Base-by-base conservation (phyloP, 345 rosid species). In the Brassica carinata region DNA sequence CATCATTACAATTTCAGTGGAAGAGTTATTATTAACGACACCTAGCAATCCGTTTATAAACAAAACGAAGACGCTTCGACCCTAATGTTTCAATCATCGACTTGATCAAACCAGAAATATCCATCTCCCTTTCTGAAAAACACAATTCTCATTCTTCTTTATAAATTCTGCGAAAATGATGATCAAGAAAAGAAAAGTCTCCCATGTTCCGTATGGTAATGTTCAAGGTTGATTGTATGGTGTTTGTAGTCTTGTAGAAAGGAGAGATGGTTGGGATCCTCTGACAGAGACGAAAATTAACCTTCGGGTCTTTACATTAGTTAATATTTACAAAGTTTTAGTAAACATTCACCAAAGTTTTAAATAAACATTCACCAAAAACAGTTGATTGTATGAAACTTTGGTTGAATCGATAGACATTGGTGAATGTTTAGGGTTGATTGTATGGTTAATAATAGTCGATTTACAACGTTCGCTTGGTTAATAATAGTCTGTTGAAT, bases 51-150 rank as follows among this genome's bases (percentile, higher is more conserved):
- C 19, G 10, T 38, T 38, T 18, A 38, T 1, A 36, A 67, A 66
- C 15, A 67, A 7, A 29, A 10, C 69, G 4, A 15, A 38, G 17
- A 43, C 6, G 10, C 1, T 30, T 62, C 69, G 15, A 59, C 33
- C 8, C 10, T 30, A 5, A 15, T 58, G 61, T 70, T 36, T 6
- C 7, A 34, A 51, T 72, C 45, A 19, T 72, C 72, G 66, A 71
- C 57, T 40, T 29, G 29, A 33, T 19, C 64, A 33, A 65, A 13
- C 17, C 53, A 7, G 64, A 67, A 77, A 19, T 43, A 67, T 76
- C 73, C 3, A 76, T 17, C 10, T 58, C 15, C 19, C 9, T 57
- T 76, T 67, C 59, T 55, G 34, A 7, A 51, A 51, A 18, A 31
- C 23, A 51, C 10, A 55, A 19, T 3, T 65, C 10, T 65, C 55